Evolutionary conservation across 2,329 filamentous ascomycete species (phyloP), one percentile per base, ranked within the genome.

Genomic region (Aspergillus sp.): DNA sequence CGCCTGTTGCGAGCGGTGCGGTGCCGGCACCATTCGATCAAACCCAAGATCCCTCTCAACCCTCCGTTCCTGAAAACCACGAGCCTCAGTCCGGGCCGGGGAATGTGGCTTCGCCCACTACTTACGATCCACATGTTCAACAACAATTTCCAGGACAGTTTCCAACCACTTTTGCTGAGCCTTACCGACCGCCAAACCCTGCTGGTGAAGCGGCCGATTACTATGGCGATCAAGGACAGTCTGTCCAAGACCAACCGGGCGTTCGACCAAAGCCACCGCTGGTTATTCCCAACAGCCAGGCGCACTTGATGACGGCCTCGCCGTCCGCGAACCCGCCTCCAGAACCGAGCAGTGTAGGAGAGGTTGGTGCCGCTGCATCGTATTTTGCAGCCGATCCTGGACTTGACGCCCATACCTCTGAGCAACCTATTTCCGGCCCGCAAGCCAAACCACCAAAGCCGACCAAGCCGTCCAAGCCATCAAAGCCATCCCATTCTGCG

Each of bases 181-280:
- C 82, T 44, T 82, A 79, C 64, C 72, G 75, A 54, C 78, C 79
- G 53, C 72, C 74, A 56, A 68, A 77, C 41, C 75, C 78, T 19
- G 79, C 79, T 53, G 86, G 85, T 33, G 77, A 78, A 37, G 84
- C 84, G 5, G 80, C 86, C 15, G 83, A 86, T 34, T 88, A 86
- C 68, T 88, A 87, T 68, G 79, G 81, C 44, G 85, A 87, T 66
- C 80, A 84, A 64, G 85, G 85, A 11, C 75, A 87, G 66, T 86
- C 83, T 17, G 84, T 88, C 2, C 68, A 75, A 9, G 68, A 76
- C 12, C 86, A 88, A 68, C 85, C 86, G 6, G 86, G 86, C n/a
- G 76, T 85, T 11, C 77, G 85, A 44, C 79, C 82, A 6, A 70
- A 79, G 15, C 75, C 75, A 33, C 82, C 82, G 22, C 77, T 79